Evolutionary conservation across 2,329 filamentous ascomycete genomes (phyloP).

Genomic region (Fusarium avenaceum): DNA sequence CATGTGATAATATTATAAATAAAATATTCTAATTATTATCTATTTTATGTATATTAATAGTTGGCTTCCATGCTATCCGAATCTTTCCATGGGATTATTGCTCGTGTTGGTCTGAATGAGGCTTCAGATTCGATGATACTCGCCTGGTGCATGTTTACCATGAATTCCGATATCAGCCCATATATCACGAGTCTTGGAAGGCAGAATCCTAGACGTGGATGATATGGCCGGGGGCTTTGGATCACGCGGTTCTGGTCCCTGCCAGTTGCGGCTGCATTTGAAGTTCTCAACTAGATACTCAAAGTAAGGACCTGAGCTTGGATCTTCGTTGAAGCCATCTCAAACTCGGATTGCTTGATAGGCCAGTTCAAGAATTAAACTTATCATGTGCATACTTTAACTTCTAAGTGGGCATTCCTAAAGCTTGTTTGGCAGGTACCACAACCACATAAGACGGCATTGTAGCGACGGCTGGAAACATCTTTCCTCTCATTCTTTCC

Average conservation of each 20-base stretch:
- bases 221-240: constrained; percentile 2
- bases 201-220: constrained; percentile 7
- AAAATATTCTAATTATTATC: too few species aligned
- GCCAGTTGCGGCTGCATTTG: not conserved
- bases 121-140: constrained; percentile 27
- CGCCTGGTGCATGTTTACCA: constrained; percentile 7
- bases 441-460: too few species aligned
- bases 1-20: too few species aligned
- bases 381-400: constrained; percentile 28
- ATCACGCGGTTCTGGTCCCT: constrained; percentile 31
- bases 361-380: not conserved
- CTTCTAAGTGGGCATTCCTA: not conserved
- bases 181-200: constrained; percentile 27
- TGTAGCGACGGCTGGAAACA: constrained; percentile 7
- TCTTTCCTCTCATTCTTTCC: constrained; percentile 6
- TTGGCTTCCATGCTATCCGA: too few species aligned
- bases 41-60: too few species aligned
- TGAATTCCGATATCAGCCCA: constrained; percentile 14
- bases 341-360: not conserved
- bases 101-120: not conserved
- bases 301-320: too few species aligned
- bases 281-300: not conserved
- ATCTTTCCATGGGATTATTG: too few species aligned
- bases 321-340: not conserved
- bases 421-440: too few species aligned